Conservation (phyloP, 331 rosid genomes). For the Dryas integrifolia region DNA sequence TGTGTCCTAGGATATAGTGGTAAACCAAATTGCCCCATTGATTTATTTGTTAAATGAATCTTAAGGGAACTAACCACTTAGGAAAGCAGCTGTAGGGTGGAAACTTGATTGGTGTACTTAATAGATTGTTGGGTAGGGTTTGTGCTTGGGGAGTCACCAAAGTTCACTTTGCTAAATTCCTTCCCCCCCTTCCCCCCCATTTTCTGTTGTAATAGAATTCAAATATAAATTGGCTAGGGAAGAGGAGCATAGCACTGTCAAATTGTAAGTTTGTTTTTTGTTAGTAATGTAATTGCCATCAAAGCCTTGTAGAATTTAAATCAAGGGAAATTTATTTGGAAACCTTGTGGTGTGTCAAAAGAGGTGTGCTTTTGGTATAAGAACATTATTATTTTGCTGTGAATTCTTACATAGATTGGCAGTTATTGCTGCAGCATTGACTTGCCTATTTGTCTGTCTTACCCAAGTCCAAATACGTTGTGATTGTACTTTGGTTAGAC, state of each 20-base stretch:
- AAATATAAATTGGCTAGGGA: not conserved
- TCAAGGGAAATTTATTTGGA: not conserved
- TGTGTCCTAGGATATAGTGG: slow-evolving; percentile 2
- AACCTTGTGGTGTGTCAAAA: not conserved
- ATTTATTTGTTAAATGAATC: not conserved
- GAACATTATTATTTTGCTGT: not conserved
- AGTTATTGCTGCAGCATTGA: not conserved
- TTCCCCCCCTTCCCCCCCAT: no score
- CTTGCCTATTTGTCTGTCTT: not conserved
- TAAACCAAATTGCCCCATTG: not conserved
- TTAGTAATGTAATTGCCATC: not conserved
- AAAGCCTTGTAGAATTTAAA: not conserved
- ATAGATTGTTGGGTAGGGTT: not conserved
- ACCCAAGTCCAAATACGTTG: not conserved
- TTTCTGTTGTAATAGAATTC: not conserved
- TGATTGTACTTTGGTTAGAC: not conserved
- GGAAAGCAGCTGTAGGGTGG: not conserved
- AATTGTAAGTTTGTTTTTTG: not conserved
- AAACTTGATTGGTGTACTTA: not conserved
- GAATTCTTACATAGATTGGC: not conserved
- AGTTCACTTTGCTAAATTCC: no score
- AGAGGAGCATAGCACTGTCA: not conserved
- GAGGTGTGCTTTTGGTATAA: not conserved
- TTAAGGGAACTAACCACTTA: not conserved
- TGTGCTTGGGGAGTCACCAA: not conserved